phyloP scores from a whole-genome alignment of 495 filamentous ascomycete genomes.

The Chaetomium cochliodes region DNA sequence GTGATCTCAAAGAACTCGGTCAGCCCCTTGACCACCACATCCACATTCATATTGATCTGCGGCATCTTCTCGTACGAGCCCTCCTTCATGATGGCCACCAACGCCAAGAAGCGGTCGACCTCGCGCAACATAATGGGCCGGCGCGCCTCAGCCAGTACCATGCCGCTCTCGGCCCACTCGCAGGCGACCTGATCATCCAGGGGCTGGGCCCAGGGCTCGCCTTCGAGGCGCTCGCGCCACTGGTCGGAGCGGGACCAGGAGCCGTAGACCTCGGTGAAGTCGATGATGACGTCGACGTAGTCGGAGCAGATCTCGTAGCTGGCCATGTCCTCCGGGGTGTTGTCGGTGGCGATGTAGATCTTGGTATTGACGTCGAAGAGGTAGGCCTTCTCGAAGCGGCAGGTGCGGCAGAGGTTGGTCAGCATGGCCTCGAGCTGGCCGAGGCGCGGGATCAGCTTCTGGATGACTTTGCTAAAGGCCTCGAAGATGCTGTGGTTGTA shows the following conservation, averaged over 20 bases:
- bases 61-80: conserved; percentile 59
- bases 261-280: conserved; percentile 91
- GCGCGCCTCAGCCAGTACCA: conserved; percentile 74
- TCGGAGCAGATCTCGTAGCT: conserved; percentile 97
- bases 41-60: conserved; percentile 57
- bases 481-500: conserved; percentile 98
- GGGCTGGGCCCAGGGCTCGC: conserved; percentile 59
- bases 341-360: conserved; percentile 97
- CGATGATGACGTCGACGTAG: conserved; percentile 96
- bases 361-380: conserved; percentile 95
- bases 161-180: conserved; percentile 72
- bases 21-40: conserved; percentile 53
- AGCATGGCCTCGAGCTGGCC: conserved; percentile 88
- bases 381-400: conserved; percentile 94
- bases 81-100: conserved; percentile 75
- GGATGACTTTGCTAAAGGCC: conserved; percentile 95
- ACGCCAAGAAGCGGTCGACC: conserved; percentile 82
- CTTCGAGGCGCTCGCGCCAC: conserved; percentile 56
- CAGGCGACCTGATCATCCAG: conserved; percentile 63
- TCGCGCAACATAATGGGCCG: conserved; percentile 81
- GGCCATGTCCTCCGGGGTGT: conserved; percentile 83
- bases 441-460: conserved; percentile 91
- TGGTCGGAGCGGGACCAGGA: conserved; percentile 58
- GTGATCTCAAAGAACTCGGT: conserved; percentile 59
- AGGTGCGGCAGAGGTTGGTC: conserved; percentile 82